These are phyloP conservation scores for Catharanthus roseus DNA, from an alignment of 257 asterid genomes.

Conservation along the genomic window DNA sequence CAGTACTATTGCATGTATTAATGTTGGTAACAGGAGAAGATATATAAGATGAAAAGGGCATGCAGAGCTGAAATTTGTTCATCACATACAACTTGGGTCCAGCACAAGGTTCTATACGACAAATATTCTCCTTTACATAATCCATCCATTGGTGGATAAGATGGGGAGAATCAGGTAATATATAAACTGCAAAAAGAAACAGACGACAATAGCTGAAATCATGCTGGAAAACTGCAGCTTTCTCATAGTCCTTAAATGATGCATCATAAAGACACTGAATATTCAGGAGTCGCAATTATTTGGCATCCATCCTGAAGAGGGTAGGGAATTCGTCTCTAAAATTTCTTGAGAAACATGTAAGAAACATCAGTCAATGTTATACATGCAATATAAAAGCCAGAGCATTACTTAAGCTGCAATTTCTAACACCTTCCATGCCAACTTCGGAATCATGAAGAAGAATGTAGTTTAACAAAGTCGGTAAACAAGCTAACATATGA, in stretches of 20 bases:
- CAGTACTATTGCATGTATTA: background rate
- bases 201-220: background rate
- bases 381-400: background rate
- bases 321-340: background rate
- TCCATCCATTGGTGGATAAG: background rate
- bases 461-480: no score
- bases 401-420: no score
- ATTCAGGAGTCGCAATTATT: no score
- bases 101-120: background rate
- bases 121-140: background rate
- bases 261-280: background rate
- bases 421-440: no score
- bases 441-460: no score
- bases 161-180: background rate
- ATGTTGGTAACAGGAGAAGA: background rate
- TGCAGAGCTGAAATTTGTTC: background rate
- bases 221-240: background rate
- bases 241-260: background rate
- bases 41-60: background rate
- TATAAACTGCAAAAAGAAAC: background rate
- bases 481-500: background rate
- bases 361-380: background rate
- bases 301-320: background rate
- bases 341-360: background rate
- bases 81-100: background rate